phyloP scores from a whole-genome alignment of 2,329 filamentous ascomycete species.

The Trichoderma harzianum region DNA sequence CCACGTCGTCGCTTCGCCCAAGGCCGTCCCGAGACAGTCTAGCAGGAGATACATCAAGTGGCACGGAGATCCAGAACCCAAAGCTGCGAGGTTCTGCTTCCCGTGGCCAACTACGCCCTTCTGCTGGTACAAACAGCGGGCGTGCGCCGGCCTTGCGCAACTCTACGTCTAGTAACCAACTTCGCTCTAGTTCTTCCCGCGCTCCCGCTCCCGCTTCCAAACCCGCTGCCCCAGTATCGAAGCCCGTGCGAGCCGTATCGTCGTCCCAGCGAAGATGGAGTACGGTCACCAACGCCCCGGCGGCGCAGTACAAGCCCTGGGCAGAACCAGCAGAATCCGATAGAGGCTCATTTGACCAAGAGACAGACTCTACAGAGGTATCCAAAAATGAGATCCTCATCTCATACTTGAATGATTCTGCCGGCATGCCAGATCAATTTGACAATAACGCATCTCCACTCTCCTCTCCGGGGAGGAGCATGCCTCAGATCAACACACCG shows the following conservation, averaged over 20 bases:
- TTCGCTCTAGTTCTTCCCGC: slow-evolving; percentile 20
- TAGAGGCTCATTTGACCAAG: not conserved
- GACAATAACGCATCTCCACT: slow-evolving; percentile 22
- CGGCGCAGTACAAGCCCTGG: slow-evolving; percentile 17
- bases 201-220: slow-evolving; percentile 17
- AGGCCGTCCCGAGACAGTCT: slow-evolving; percentile 31
- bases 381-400: slow-evolving; percentile 24
- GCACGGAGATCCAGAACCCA: slow-evolving; percentile 37
- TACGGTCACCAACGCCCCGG: slow-evolving; percentile 16
- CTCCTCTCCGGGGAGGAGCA: slow-evolving; percentile 15
- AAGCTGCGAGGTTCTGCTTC: slow-evolving; percentile 42
- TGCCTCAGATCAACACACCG: slow-evolving; percentile 27
- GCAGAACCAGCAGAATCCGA: slow-evolving; percentile 12
- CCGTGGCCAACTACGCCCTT: slow-evolving; percentile 36
- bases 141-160: slow-evolving; percentile 21
- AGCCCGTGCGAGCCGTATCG: slow-evolving; percentile 14
- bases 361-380: slow-evolving; percentile 14
- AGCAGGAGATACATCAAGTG: slow-evolving; percentile 17
- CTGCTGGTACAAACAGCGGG: slow-evolving; percentile 22
- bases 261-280: slow-evolving; percentile 13
- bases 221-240: slow-evolving; percentile 21
- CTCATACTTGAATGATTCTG: slow-evolving; percentile 16
- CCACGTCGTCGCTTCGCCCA: slow-evolving; percentile 31
- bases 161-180: slow-evolving; percentile 23
- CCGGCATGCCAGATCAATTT: not conserved